These are phyloP conservation scores for Priceomyces castillae DNA, from an alignment of 805 yeast genomes.

Conservation along the genomic window DNA sequence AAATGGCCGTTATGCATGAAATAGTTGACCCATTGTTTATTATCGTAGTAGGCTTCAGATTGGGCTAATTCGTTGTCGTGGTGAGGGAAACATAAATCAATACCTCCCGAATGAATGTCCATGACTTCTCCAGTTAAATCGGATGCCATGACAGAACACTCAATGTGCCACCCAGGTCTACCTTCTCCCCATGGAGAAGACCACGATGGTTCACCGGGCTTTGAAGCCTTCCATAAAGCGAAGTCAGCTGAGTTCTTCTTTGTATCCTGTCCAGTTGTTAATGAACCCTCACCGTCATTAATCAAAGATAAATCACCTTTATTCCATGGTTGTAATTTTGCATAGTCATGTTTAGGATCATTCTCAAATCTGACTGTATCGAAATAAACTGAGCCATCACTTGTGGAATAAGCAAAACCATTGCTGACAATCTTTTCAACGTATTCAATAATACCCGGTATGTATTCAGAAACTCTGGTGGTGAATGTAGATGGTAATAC, in stretches of 20 bases:
- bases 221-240: slow-evolving; percentile 95
- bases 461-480: slow-evolving; percentile 92
- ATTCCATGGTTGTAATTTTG: slow-evolving; percentile 98
- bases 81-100: slow-evolving; percentile 97
- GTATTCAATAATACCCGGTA: slow-evolving; percentile 85
- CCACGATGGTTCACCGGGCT: slow-evolving; percentile 98
- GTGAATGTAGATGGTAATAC: slow-evolving; percentile 83
- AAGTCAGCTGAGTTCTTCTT: slow-evolving; percentile 82
- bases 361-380: slow-evolving; percentile 81
- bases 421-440: slow-evolving; percentile 71
- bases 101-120: slow-evolving; percentile 96
- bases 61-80: slow-evolving; percentile 99
- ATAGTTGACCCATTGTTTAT: slow-evolving; percentile 94
- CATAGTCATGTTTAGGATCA: slow-evolving; percentile 73
- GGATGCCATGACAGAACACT: slow-evolving; percentile 98
- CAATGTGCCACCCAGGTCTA: slow-evolving; percentile 99
- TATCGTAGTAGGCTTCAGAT: slow-evolving; percentile 87
- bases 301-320: slow-evolving; percentile 83
- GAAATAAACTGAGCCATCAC: slow-evolving; percentile 94
- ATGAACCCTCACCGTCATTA: slow-evolving; percentile 93
- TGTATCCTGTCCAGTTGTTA: slow-evolving; percentile 50
- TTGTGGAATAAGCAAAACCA: slow-evolving; percentile 81
- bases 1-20: slow-evolving; percentile 96
- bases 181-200: slow-evolving; percentile 95
- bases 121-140: slow-evolving; percentile 78